Evolutionary conservation across 2,329 filamentous ascomycete species (phyloP).

Genomic region (Alternaria sp.): DNA sequence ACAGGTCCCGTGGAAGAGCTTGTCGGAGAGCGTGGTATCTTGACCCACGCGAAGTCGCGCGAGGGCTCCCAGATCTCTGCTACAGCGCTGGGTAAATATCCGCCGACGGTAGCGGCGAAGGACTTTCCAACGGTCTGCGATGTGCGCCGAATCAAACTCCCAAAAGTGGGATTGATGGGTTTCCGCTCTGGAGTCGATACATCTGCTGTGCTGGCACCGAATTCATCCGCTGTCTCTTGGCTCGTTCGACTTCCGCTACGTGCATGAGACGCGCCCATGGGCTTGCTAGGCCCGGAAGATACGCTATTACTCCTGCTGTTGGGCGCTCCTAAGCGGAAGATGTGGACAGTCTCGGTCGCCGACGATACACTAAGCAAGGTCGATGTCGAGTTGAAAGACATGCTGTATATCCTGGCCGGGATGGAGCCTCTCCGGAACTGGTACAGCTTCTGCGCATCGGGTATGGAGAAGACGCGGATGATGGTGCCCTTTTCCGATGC

Average conservation of each 20-base stretch:
- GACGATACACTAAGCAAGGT: conserved; percentile 95
- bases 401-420: conserved; percentile 94
- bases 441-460: conserved; percentile 88
- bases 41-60: conserved; percentile 95
- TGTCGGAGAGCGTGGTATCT: conserved; percentile 71
- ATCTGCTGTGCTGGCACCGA: conserved; percentile 47
- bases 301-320: conserved; percentile 45
- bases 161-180: conserved; percentile 73
- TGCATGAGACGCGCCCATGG: conserved; percentile 40
- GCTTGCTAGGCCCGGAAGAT: conserved; percentile 32
- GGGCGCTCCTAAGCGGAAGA: conserved; percentile 74
- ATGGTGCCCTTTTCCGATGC: conserved; percentile 98
- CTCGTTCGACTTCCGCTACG: conserved; percentile 53
- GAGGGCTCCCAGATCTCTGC: conserved; percentile 98
- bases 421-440: conserved; percentile 96
- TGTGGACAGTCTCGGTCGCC: conserved; percentile 93
- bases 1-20: conserved; percentile 60
- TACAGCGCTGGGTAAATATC: conserved; percentile 90
- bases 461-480: conserved; percentile 92
- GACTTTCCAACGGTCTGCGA: conserved; percentile 92
- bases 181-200: conserved; percentile 43
- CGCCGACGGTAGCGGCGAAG: conserved; percentile 86
- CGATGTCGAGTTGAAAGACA: conserved; percentile 96
- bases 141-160: conserved; percentile 89
- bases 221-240: conserved; percentile 50